These are phyloP conservation scores for Termitomyces sp. DNA, from an alignment of 768 basidiomycete species.

Conservation along the genomic window DNA sequence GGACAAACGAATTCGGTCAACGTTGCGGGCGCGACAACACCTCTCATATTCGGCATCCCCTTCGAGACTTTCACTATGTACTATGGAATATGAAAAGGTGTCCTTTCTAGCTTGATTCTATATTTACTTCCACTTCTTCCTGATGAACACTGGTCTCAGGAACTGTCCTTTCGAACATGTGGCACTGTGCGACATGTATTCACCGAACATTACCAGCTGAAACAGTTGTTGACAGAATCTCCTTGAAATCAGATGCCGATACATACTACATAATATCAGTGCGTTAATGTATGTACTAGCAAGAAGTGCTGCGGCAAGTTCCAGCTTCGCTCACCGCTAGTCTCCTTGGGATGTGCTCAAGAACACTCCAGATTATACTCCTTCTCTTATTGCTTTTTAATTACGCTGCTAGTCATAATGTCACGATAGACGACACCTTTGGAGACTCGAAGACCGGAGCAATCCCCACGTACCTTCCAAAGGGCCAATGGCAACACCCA, in stretches of 20 bases:
- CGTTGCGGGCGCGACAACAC: not conserved
- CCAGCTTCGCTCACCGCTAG: not conserved
- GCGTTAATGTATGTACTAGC: not conserved
- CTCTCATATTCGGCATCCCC: no score
- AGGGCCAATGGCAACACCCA: constrained; percentile 14
- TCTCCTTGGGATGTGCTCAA: not conserved
- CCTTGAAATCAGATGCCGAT: not conserved
- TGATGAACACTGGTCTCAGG: not conserved
- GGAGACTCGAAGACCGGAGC: constrained; percentile 16
- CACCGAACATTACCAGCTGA: not conserved
- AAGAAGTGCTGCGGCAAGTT: not conserved
- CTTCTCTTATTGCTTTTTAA: not conserved
- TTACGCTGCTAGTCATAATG: constrained; percentile 2
- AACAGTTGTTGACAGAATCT: not conserved
- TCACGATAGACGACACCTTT: constrained; percentile 19
- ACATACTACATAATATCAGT: not conserved
- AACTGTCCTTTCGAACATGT: not conserved
- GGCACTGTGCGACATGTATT: not conserved
- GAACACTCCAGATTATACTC: not conserved
- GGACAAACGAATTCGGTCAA: no score
- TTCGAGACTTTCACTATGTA: no score
- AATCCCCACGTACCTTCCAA: constrained; percentile 14
- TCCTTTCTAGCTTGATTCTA: not conserved
- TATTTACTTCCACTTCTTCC: not conserved
- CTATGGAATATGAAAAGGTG: no score